These are phyloP conservation scores for Tuber borchii DNA, from an alignment of 495 filamentous ascomycete genomes.

Conservation along the genomic window DNA sequence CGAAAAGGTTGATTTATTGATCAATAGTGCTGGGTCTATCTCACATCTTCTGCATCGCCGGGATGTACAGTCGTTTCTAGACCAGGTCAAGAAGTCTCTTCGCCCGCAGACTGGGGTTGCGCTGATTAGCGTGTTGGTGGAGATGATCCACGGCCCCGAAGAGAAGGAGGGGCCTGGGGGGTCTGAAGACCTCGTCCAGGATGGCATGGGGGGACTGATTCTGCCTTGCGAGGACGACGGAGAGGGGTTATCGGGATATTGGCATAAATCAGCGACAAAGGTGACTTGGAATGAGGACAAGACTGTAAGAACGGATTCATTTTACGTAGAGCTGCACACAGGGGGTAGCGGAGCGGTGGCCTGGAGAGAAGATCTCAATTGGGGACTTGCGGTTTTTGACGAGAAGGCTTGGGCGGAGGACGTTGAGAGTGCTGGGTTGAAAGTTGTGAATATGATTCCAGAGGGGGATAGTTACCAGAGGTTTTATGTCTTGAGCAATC, in stretches of 20 bases:
- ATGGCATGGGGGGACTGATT: background rate
- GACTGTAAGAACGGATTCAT: constrained; percentile 16
- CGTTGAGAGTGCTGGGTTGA: constrained; percentile 13
- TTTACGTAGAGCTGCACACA: constrained; percentile 14
- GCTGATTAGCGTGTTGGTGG: constrained; percentile 14
- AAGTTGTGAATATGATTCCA: constrained; percentile 10
- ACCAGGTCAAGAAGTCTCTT: constrained; percentile 2
- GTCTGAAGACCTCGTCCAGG: background rate
- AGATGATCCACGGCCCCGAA: background rate
- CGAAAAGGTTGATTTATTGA: constrained; percentile 8
- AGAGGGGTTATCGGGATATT: constrained; percentile 1
- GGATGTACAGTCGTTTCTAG: constrained; percentile 7
- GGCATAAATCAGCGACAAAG: constrained; percentile 12
- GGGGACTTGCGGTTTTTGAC: constrained; percentile 18
- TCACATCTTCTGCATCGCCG: constrained; percentile 4
- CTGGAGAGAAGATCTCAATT: constrained; percentile 21
- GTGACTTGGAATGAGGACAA: constrained; percentile 9
- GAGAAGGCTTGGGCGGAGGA: constrained; percentile 11
- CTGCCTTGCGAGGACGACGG: constrained; percentile 3
- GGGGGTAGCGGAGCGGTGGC: background rate
- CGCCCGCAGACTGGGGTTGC: constrained; percentile 3
- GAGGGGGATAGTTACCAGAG: constrained; percentile 6
- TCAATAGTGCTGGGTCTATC: constrained; percentile 16
- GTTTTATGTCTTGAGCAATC: constrained; percentile 13
- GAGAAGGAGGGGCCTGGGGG: background rate